Evolutionary conservation across 306 rosid species (phyloP), one percentile per base, ranked within the genome.

Genomic region (Cicer yamashitae): DNA sequence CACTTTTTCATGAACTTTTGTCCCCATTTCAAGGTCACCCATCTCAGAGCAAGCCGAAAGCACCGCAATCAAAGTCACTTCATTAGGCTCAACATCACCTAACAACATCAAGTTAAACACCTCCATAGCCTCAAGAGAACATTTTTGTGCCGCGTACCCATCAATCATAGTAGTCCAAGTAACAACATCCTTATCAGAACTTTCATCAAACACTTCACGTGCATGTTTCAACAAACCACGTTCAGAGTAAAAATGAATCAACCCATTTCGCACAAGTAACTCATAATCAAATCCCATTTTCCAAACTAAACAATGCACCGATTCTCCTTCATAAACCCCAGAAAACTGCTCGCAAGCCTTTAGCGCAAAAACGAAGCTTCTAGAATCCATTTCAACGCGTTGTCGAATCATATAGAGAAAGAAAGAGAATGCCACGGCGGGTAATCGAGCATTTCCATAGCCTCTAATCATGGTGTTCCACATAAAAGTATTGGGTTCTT

Each of bases 391-490:
- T 20, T 79, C 76, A 15, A 86, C 76, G 5, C 51, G 71, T 3
- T 37, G 58, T 5, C 73, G 71, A 57, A 88, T 53, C 94, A 92
- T 90, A 12, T 11, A 72, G 3, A 60, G 30, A 37, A 87, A 90
- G 47, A 83, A 83, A 9, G 80, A 82, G 67, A 90, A 80, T 1
- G 92, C 91, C n/a, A 37, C 6, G 18, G 58, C 1, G 41, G 92
- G 91, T 25, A 30, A 7, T 34, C 70, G 56, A 6, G 88, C 90
- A 59, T 57, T 83, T 10, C 47, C 57, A 12, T 84, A 85, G 40
- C 89, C 97, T 75, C 92, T 82, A 12, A 90, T 87, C 94, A 92
- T 90, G 14, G 92, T 87, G 83, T 92, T 90, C 96, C 97, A 90
- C 81, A 90, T 86, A 48, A 73, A 92, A 40, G 92, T 87, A 37